phyloP scores from a whole-genome alignment of 2,329 filamentous ascomycete species.

The Aureobasidium musti region DNA sequence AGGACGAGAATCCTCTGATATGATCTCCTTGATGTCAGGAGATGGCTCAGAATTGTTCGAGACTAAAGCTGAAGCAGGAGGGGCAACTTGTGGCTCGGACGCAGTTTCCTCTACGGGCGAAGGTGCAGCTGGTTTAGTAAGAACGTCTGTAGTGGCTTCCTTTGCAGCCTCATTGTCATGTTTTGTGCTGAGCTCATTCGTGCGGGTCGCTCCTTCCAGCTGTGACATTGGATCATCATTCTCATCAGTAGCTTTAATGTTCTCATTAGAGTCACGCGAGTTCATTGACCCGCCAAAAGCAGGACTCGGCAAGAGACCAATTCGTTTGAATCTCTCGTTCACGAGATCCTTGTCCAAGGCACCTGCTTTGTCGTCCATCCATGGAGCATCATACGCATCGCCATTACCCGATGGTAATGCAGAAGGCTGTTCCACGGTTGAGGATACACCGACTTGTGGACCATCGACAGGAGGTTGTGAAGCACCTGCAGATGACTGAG shows the following conservation, averaged over 20 bases:
- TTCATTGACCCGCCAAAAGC: conserved; percentile 24
- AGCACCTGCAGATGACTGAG: background rate
- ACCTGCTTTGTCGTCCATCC: conserved; percentile 22
- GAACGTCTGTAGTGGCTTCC: background rate
- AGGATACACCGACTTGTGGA: conserved; percentile 2
- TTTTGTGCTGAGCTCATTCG: background rate
- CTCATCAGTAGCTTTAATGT: background rate
- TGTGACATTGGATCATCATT: background rate
- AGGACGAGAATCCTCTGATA: background rate
- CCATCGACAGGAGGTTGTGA: background rate
- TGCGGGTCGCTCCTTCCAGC: background rate
- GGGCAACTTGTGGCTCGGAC: background rate
- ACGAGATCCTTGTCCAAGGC: conserved; percentile 8
- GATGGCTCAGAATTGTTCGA: background rate
- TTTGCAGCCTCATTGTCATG: background rate
- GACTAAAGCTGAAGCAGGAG: background rate
- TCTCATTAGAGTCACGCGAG: conserved; percentile 17
- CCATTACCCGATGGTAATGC: background rate
- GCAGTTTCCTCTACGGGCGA: background rate
- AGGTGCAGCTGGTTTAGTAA: background rate
- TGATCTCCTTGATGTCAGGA: background rate
- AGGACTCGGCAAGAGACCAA: conserved; percentile 32
- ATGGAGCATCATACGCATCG: conserved; percentile 21
- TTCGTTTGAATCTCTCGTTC: conserved; percentile 22
- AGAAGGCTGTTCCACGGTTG: background rate